phyloP scores from a whole-genome alignment of 306 rosid genomes.

The Fragaria iinumae region DNA sequence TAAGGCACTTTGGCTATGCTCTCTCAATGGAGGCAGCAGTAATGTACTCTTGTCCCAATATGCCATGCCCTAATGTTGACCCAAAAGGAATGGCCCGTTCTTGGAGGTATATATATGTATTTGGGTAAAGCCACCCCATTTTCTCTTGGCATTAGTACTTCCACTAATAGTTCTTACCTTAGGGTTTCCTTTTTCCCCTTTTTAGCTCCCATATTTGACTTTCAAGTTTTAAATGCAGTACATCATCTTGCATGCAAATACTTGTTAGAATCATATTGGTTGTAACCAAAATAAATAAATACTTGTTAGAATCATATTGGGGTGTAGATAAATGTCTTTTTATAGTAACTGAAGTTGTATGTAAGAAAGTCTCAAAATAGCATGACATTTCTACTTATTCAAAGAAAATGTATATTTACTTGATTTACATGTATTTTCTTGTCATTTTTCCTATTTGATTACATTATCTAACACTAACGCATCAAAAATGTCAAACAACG shows the following conservation, averaged over 20 bases:
- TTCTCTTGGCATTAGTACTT: background rate
- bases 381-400: too few relatives aligned
- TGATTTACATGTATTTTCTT: too few relatives aligned
- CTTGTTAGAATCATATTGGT: background rate
- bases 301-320: background rate
- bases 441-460: too few relatives aligned
- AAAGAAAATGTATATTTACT: too few relatives aligned
- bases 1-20: background rate
- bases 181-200: background rate
- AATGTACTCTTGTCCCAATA: background rate
- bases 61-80: constrained; percentile 3
- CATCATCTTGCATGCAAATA: background rate
- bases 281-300: too few relatives aligned
- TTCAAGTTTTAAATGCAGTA: background rate
- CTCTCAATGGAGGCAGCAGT: background rate
- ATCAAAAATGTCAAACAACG: too few relatives aligned
- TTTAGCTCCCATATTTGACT: background rate
- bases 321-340: too few relatives aligned
- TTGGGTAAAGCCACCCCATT: background rate
- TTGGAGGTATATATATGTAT: background rate
- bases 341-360: too few relatives aligned
- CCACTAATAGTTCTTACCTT: background rate
- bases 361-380: too few relatives aligned
- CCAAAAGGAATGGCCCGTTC: background rate
- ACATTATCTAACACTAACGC: too few relatives aligned